Base-by-base conservation (phyloP, 805 yeast species). In the Zygosaccharomyces lentus region DNA sequence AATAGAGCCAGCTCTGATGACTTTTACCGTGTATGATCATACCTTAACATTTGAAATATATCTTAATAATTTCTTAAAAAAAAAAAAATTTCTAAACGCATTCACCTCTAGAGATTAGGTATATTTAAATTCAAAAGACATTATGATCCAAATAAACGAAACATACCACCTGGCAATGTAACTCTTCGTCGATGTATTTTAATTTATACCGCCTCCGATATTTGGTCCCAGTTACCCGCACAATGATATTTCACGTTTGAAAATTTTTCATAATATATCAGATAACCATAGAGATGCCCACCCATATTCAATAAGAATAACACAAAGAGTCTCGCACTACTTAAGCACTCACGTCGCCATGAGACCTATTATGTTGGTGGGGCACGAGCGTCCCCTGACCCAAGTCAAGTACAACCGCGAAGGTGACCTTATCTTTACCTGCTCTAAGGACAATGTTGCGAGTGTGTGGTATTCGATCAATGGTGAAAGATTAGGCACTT, bases 371-470 rank as follows among this genome's bases (percentile, higher is more conserved):
- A 62, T 81, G 74, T 73, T 84, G 60, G 85, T 86, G 77, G 98
- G 98, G 50, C 99, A 93, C 72, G 96, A 87, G 73, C 95, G 99
- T 79, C 88, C 98, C 55, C 74, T 93, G 59, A 90, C 98, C 40
- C 98, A 93, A 75, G 90, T 93, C 58, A 91, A 87, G 66, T 93
- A 82, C 74, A 93, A 93, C 78, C 77, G 81, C 52, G 98, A 95
- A 62, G 99, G 99, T 37, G 99, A 93, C 67, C 70, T 93, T 56
- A 77, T 93, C 47, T 84, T 93, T 65, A 82, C 98, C 9, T 90
- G 87, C 34, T 88, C 96, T 53, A 89, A 93, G 69, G 99, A 93
- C 76, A 77, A 78, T 58, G 80, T 82, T 44, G 96, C 95, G 1
- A 83, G 90, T 38, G 83, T 91, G 51, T 95, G 98, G 97, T 93